Conservation (phyloP, 1,284 basidiomycete genomes). For the Cerrena zonata region DNA sequence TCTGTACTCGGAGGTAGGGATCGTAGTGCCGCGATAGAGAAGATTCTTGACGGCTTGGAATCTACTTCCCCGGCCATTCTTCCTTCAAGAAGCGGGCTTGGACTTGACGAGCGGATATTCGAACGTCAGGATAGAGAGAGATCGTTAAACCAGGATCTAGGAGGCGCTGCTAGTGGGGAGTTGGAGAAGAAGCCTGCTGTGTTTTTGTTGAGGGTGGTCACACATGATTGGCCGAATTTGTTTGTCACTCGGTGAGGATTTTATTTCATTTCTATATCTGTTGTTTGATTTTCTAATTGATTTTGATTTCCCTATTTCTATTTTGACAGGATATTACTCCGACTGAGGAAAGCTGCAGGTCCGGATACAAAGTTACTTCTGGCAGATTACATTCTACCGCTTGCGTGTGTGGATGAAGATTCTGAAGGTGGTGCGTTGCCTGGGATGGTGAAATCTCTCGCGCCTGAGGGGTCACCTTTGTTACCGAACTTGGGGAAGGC, state of each 20-base stretch:
- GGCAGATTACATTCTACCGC: conserved; percentile 62
- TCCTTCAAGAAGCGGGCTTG: background rate
- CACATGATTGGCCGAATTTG: conserved; percentile 71
- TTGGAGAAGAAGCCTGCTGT: conserved; percentile 37
- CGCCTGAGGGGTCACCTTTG: conserved; percentile 45
- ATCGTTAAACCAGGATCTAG: no score
- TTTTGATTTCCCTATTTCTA: no score
- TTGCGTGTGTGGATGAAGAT: conserved; percentile 54
- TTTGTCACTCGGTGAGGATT: conserved; percentile 35
- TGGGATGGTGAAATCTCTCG: conserved; percentile 25
- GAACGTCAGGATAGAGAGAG: no score
- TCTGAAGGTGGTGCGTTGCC: conserved; percentile 25
- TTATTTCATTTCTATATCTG: background rate
- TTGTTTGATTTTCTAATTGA: background rate
- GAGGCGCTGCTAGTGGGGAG: no score
- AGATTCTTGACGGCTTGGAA: background rate
- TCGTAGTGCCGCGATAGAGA: background rate
- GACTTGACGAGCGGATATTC: background rate
- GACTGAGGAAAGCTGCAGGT: conserved; percentile 29
- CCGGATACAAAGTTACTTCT: conserved; percentile 55
- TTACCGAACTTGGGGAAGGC: conserved; percentile 67
- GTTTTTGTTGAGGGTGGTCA: conserved; percentile 62
- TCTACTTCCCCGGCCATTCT: background rate
- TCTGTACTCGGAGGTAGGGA: conserved; percentile 1
- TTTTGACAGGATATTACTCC: conserved; percentile 30